Base-by-base conservation (phyloP, 129 eudicot species). In the Rutidosis leptorrhynchoides region DNA sequence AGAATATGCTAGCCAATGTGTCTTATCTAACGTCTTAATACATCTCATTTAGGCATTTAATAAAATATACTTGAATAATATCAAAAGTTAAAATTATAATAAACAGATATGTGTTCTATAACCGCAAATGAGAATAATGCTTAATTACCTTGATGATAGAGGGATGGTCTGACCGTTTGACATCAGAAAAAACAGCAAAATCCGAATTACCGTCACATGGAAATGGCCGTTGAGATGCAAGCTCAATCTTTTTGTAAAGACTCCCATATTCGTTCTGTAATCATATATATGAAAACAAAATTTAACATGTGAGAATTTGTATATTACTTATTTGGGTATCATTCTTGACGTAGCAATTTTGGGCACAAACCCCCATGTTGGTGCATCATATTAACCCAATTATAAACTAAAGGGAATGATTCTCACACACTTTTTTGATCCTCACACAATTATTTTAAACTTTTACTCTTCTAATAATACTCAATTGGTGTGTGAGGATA, bases 81-180 rank as follows among this genome's bases (percentile, higher is more conserved):
- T 8, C 43, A 2, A 37, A 37, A 37, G 15, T 2, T 37, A 0
- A 2, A 37, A 0, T 6, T 35, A 8, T 35, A 8, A 8, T 4
- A 30, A 30, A 10, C 2, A 10, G 11, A 24, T 7, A 11, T 7
- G 0, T 16, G 7, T 42, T 42, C 43, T 11, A 9, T 57, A 42
- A 45, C 30, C 20, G 21, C 28, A 46, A 23, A 52, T 45, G 20
- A 20, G 28, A 27, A 51, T 55, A 27, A 51, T 55, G 2, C 2
- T 48, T n/a, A n/a, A n/a, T n/a, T 75, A 89, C 96, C 96, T 83
- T 76, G 54, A 89, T 35, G 23, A 83, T 74, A 5, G 90, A 12
- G 2, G 87, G 78, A 70, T 89, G 96, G 64, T 89, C 67, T 60
- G 67, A 76, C 32, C 84, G 72, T 10, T 72, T 72, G 43, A 60